phyloP scores from a whole-genome alignment of 1,284 basidiomycete genomes.

The Cystobasidium slooffiae region DNA sequence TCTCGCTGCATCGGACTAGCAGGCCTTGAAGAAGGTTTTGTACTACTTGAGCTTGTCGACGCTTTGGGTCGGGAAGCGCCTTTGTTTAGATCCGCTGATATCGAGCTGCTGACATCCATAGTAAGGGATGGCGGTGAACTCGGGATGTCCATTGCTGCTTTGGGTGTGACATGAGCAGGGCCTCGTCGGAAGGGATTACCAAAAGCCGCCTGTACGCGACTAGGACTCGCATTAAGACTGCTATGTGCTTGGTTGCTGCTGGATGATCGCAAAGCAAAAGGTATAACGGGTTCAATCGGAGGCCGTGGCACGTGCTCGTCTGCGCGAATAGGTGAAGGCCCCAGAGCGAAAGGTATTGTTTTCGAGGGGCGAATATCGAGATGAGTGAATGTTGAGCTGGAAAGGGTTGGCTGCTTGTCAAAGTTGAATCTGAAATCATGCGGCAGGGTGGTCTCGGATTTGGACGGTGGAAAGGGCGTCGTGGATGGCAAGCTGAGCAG shows the following conservation, averaged over 20 bases:
- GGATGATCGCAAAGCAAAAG: neutral
- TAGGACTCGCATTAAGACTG: conserved; percentile 20
- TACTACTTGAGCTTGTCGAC: neutral
- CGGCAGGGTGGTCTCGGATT: conserved; percentile 25
- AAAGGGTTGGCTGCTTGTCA: neutral
- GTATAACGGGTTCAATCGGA: neutral
- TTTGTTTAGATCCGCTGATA: too few relatives aligned
- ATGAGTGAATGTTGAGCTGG: neutral
- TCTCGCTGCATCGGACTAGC: neutral
- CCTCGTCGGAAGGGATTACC: conserved; percentile 19
- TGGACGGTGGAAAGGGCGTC: conserved; percentile 23
- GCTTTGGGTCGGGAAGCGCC: neutral
- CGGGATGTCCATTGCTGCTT: neutral
- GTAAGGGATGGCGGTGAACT: neutral
- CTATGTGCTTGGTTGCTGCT: neutral
- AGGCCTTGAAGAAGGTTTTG: neutral
- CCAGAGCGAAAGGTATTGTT: conserved; percentile 9
- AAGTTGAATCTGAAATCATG: conserved; percentile 2
- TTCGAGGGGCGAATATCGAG: neutral
- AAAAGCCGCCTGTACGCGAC: conserved; percentile 8
- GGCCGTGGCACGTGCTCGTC: conserved; percentile 38
- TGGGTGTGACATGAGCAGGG: neutral
- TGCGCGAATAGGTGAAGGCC: conserved; percentile 21
- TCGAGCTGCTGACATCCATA: neutral
- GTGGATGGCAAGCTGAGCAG: neutral